Conservation (phyloP, 1,284 basidiomycete genomes). For the Austropuccinia psidii region DNA sequence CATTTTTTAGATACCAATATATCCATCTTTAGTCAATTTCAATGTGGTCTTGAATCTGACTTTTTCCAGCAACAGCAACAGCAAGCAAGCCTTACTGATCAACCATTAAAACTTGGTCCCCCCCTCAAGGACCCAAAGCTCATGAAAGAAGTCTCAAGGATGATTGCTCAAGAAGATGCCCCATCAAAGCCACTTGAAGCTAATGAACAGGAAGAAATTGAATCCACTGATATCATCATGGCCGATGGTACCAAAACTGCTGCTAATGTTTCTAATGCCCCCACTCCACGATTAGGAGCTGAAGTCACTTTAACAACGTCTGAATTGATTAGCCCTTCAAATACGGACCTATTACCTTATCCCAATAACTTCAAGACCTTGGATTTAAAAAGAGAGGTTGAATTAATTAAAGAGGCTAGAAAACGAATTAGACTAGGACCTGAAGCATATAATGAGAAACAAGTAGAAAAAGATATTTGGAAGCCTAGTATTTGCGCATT, state of each 20-base stretch:
- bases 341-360: conserved; percentile 67
- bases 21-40: conserved; percentile 31
- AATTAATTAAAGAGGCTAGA: conserved; percentile 75
- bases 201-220: conserved; percentile 39
- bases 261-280: conserved; percentile 7
- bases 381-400: conserved; percentile 87
- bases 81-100: background rate
- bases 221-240: conserved; percentile 28
- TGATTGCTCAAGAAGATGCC: conserved; percentile 50
- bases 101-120: conserved; percentile 67
- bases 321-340: conserved; percentile 53
- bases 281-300: conserved; percentile 13
- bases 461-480: conserved; percentile 36
- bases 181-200: conserved; percentile 34
- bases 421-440: conserved; percentile 83
- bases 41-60: conserved; percentile 28
- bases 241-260: conserved; percentile 36
- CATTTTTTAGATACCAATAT: conserved; percentile 17
- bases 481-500: conserved; percentile 82
- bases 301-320: background rate
- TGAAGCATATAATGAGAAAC: conserved; percentile 48
- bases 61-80: conserved; percentile 22
- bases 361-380: conserved; percentile 73
- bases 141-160: conserved; percentile 66
- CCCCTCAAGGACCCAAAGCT: conserved; percentile 69